Evolutionary conservation across 2,329 filamentous ascomycete species (phyloP).

Genomic region (Curvularia sp.): DNA sequence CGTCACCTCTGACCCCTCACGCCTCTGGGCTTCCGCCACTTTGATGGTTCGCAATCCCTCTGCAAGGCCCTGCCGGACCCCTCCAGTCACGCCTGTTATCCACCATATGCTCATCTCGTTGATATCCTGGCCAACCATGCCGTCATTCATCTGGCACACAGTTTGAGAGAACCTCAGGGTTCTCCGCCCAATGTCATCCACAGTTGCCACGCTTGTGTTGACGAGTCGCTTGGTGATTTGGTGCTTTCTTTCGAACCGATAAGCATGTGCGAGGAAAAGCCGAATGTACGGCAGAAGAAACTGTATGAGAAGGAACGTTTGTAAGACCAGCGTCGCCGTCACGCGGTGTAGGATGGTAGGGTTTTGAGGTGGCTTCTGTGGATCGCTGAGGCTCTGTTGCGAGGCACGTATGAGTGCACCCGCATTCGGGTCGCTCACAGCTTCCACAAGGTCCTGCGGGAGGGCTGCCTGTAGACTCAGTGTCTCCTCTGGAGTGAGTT

Average conservation of each 20-base stretch:
- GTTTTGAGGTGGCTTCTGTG: constrained; percentile 23
- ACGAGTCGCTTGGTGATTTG: constrained; percentile 67
- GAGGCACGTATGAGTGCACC: constrained; percentile 28
- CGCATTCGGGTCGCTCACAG: constrained; percentile 19
- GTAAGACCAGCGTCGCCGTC: constrained; percentile 64
- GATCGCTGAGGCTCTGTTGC: constrained; percentile 12
- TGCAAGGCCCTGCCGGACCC: constrained; percentile 68
- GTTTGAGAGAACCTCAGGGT: constrained; percentile 61
- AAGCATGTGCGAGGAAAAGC: constrained; percentile 60
- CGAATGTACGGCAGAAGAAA: constrained; percentile 68
- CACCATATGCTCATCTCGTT: constrained; percentile 66
- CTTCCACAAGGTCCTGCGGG: constrained; percentile 46
- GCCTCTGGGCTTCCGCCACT: constrained; percentile 5
- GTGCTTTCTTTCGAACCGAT: constrained; percentile 70
- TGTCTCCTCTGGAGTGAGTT: constrained; percentile 64
- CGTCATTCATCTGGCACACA: constrained; percentile 68
- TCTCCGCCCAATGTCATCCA: constrained; percentile 61
- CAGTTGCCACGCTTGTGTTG: constrained; percentile 59
- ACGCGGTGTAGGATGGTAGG: constrained; percentile 65
- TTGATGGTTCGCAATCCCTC: constrained; percentile 61
- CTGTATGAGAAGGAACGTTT: constrained; percentile 65
- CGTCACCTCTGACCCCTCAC: constrained; percentile 13
- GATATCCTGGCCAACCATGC: constrained; percentile 66
- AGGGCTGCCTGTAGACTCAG: constrained; percentile 61
- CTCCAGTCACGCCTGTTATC: constrained; percentile 68